Base-by-base conservation (phyloP, 768 basidiomycete genomes). In the Phlebiopsis flavidoalba region DNA sequence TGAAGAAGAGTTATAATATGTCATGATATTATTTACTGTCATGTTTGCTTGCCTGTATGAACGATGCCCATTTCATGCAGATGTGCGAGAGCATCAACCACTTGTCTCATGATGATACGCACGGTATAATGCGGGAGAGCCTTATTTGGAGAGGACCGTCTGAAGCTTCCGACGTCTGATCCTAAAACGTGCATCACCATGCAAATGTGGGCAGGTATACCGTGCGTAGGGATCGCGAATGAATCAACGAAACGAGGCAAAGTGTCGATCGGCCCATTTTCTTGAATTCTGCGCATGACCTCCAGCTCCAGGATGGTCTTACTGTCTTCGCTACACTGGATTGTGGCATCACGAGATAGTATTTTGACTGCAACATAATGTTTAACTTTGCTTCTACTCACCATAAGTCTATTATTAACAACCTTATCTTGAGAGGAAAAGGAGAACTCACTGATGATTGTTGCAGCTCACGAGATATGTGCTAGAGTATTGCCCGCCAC, bases 21-120 rank as follows among this genome's bases (percentile, higher is more conserved):
- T n/a, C n/a, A 31, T 31, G 3, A 31, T 31, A 31, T 31, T 31
- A 2, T 6, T 3, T 31, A 31, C n/a, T n/a, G 26, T 6, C 26
- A 31, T 3, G 2, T 6, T 6, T 24, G n/a, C 52, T 17, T 3
- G 64, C 67, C 69, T 48, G 67, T 66, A 57, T 68, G 67, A 19
- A 70, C 56, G 45, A 71, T 67, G 19, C 58, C 40, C n/a, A 59
- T n/a, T 21, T 36, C 49, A 50, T 71, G 67, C 15, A 69, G 64
- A 37, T 60, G 45, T 33, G 14, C 37, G 6, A 67, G 50, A 24
- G 58, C 65, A 22, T 67, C 53, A 8, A 67, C 8, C 8, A 64
- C 56, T 47, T 62, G 61, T 1, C 40, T 8, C 4, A 71, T 50
- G 52, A 70, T 61, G 24, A 54, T 57, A 52, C 62, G 66, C 14